phyloP scores from a whole-genome alignment of 495 filamentous ascomycete genomes.

The Penicillium goetzii region DNA sequence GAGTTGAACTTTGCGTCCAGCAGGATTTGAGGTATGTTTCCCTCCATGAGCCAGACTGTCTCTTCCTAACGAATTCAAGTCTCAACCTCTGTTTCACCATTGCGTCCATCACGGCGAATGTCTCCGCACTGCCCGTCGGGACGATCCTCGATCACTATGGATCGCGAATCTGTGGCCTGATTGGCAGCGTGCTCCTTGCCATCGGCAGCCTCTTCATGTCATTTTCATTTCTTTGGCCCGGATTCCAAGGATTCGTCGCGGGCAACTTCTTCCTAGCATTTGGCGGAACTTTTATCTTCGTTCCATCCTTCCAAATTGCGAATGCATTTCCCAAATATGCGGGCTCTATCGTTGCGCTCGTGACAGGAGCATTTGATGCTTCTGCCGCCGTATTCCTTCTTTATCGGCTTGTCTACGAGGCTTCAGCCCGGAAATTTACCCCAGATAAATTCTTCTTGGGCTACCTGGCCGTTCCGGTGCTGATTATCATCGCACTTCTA shows the following conservation, averaged over 20 bases:
- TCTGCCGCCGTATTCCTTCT: conserved; percentile 69
- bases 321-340: conserved; percentile 71
- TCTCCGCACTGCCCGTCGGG: conserved; percentile 79
- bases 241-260: conserved; percentile 64
- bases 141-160: conserved; percentile 67
- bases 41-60: background rate
- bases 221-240: conserved; percentile 55
- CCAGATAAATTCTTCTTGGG: conserved; percentile 66
- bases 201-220: conserved; percentile 62
- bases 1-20: conserved; percentile 60
- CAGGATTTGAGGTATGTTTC: conserved; percentile 63
- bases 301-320: conserved; percentile 70
- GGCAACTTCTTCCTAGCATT: conserved; percentile 68
- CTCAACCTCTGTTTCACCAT: conserved; percentile 79
- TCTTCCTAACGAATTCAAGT: conserved; percentile 30
- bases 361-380: conserved; percentile 75
- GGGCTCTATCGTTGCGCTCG: conserved; percentile 66
- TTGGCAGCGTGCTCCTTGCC: conserved; percentile 58
- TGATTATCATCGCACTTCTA: conserved; percentile 58
- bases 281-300: conserved; percentile 71
- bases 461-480: conserved; percentile 62
- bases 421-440: conserved; percentile 50
- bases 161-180: conserved; percentile 61
- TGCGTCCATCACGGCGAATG: conserved; percentile 84
- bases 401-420: conserved; percentile 63